A percentile compares a stretch with the other conserved stretches of the same genome.
These are phyloP conservation scores for Kodamaea ohmeri DNA, from an alignment of 1,139 yeast genomes.

Conservation along the genomic window DNA sequence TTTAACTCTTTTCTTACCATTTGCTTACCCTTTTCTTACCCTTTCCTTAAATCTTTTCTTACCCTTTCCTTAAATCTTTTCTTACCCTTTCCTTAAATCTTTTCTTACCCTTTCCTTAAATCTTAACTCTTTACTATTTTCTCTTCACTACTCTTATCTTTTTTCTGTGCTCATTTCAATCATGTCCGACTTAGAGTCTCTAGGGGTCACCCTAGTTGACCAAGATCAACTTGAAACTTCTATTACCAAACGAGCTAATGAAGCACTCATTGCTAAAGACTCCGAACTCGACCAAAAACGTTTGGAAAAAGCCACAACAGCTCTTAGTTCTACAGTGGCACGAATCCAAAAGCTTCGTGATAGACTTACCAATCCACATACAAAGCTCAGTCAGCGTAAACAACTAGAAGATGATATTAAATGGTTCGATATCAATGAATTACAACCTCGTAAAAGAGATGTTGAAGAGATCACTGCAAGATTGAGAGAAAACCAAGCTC, in stretches of 20 bases:
- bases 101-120: too few species aligned
- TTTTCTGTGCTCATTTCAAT: conserved; percentile 1
- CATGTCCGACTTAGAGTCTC: conserved; percentile 18
- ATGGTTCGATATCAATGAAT: conserved; percentile 49
- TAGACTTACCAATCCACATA: conserved; percentile 49
- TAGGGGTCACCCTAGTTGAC: conserved; percentile 55
- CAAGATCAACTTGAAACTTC: conserved; percentile 72
- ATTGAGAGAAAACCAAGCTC: conserved; percentile 32
- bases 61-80: too few species aligned
- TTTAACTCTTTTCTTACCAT: too few species aligned
- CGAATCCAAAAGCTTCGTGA: conserved; percentile 48
- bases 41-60: too few species aligned
- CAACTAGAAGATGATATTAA: conserved; percentile 54
- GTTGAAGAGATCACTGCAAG: conserved; percentile 63
- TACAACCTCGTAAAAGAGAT: conserved; percentile 55
- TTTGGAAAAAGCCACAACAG: conserved; percentile 59
- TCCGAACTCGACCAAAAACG: conserved; percentile 73
- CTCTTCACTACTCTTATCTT: background rate
- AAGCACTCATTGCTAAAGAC: conserved; percentile 58
- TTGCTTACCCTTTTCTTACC: too few species aligned
- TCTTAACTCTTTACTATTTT: too few species aligned
- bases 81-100: too few species aligned
- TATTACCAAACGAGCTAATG: conserved; percentile 69
- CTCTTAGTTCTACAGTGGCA: conserved; percentile 39
- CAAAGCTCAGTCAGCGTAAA: conserved; percentile 66